These are phyloP conservation scores for Musa balbisiana DNA, from an alignment of 202 grass and related monocot genomes.

Conservation along the genomic window DNA sequence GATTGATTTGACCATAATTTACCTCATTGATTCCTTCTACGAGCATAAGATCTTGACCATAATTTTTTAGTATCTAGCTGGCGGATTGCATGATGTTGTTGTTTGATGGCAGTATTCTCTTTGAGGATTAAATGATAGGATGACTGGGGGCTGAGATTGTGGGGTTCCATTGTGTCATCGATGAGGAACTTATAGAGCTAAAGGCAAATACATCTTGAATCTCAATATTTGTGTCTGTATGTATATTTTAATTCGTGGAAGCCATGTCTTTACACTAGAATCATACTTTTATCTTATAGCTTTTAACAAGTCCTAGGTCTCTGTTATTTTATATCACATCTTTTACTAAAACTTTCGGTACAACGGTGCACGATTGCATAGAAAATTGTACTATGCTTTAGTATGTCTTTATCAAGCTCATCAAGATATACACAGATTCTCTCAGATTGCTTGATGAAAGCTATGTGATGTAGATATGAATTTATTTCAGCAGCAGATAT, in stretches of 20 bases:
- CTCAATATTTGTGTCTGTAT: not conserved
- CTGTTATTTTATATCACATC: not conserved
- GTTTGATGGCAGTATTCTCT: too few relatives aligned
- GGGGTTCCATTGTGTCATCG: too few relatives aligned
- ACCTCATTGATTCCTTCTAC: too few relatives aligned
- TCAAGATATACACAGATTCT: not conserved
- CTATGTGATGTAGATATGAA: not conserved
- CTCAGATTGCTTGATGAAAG: not conserved
- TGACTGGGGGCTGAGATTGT: too few relatives aligned
- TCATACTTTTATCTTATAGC: not conserved
- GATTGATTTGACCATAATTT: too few relatives aligned
- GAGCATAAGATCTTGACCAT: too few relatives aligned
- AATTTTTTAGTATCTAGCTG: too few relatives aligned
- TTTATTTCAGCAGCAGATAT: not conserved
- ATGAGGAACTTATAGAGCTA: too few relatives aligned
- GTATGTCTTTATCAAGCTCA: not conserved
- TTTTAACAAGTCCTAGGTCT: not conserved
- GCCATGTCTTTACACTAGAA: not conserved
- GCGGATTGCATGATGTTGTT: too few relatives aligned
- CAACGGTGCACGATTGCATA: not conserved
- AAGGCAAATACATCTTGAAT: not conserved
- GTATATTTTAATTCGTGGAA: not conserved
- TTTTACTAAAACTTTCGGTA: not conserved
- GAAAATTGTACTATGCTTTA: not conserved
- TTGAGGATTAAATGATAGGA: too few relatives aligned